phyloP scores from a whole-genome alignment of 495 filamentous ascomycete species.

The Hypoxylon subgilvum region DNA sequence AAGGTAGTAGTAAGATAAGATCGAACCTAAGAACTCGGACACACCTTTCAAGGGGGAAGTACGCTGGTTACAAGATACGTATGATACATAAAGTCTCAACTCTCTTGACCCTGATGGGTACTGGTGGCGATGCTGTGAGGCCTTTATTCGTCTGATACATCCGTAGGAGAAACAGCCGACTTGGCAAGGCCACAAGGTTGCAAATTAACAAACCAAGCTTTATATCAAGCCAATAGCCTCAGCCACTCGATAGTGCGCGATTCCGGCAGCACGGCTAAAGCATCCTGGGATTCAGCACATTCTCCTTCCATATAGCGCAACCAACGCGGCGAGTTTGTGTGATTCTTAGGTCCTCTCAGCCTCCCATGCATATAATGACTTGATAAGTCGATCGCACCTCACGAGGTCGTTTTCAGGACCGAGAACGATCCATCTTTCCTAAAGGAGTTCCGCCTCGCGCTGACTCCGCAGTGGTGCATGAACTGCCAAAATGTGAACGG shows the following conservation, averaged over 20 bases:
- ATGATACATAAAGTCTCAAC: constrained; percentile 22
- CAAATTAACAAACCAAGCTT: constrained; percentile 29
- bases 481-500: too few relatives aligned
- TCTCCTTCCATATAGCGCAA: constrained; percentile 9
- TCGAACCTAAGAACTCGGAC: constrained; percentile 13
- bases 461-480: too few relatives aligned
- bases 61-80: constrained; percentile 25
- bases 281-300: background rate
- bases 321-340: background rate
- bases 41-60: constrained; percentile 14
- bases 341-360: constrained; percentile 3
- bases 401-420: background rate
- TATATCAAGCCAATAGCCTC: constrained; percentile 25
- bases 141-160: constrained; percentile 17
- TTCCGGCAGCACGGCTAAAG: constrained; percentile 37
- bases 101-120: background rate
- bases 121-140: constrained; percentile 16
- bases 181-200: constrained; percentile 28
- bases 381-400: background rate
- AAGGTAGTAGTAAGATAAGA: constrained; percentile 14
- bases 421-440: constrained; percentile 17
- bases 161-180: constrained; percentile 23
- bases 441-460: too few relatives aligned
- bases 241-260: constrained; percentile 21
- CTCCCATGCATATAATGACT: background rate